Evolutionary conservation across 2,329 filamentous ascomycete species (phyloP).

Genomic region (Verticillium nubilum): DNA sequence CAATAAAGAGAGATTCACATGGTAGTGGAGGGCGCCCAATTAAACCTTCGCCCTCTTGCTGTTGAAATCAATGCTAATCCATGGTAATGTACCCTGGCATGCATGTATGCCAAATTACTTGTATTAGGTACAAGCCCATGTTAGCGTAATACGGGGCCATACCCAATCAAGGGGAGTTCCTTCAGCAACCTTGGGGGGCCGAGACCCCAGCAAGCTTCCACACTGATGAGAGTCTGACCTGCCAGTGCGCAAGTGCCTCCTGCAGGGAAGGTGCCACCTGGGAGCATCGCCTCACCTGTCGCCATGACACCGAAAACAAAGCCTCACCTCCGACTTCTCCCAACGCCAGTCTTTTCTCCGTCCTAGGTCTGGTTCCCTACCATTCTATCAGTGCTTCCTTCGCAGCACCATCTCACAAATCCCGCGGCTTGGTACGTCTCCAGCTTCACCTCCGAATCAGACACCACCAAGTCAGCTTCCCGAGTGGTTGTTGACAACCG

Average conservation of each 20-base stretch:
- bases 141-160: too few species aligned
- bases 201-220: too few species aligned
- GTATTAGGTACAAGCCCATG: too few species aligned
- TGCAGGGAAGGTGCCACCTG: neutral
- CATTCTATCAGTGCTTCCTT: neutral
- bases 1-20: too few species aligned
- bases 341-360: neutral
- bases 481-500: neutral
- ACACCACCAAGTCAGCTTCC: neutral
- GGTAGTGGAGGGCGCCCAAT: too few species aligned
- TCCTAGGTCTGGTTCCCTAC: neutral
- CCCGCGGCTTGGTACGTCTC: neutral
- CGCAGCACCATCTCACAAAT: neutral
- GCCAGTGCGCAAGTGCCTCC: neutral
- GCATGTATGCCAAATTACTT: too few species aligned
- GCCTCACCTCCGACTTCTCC: slow-evolving; percentile 32
- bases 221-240: neutral
- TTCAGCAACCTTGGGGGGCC: too few species aligned
- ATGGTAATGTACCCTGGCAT: too few species aligned
- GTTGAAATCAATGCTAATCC: too few species aligned
- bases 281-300: neutral
- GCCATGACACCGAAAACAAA: slow-evolving; percentile 28
- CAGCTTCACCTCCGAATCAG: neutral
- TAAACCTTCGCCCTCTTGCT: too few species aligned
- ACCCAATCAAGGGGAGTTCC: too few species aligned